phyloP scores from a whole-genome alignment of 1,284 basidiomycete species.

The Entoloma clypeatum region DNA sequence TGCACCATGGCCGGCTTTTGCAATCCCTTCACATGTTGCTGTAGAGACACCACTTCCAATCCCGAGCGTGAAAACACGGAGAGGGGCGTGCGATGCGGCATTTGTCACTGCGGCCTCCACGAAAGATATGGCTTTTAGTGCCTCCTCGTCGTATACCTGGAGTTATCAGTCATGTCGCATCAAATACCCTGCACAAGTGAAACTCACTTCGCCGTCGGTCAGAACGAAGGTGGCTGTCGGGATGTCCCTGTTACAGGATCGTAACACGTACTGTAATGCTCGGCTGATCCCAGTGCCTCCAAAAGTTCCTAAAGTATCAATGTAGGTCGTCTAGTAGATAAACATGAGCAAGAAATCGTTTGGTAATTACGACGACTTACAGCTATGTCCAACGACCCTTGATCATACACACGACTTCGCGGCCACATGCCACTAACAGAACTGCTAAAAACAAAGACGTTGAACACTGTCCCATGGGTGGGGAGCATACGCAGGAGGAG shows the following conservation, averaged over 20 bases:
- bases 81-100: constrained; percentile 24
- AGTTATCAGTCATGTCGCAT: constrained; percentile 2
- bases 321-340: constrained; percentile 24
- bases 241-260: constrained; percentile 27
- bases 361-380: constrained; percentile 29
- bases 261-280: constrained; percentile 36
- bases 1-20: constrained; percentile 46
- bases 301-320: constrained; percentile 38
- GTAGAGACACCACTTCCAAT: constrained; percentile 50
- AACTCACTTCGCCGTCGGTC: constrained; percentile 47
- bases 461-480: constrained; percentile 35
- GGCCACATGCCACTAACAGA: constrained; percentile 33
- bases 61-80: constrained; percentile 53
- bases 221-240: constrained; percentile 49
- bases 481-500: constrained; percentile 42
- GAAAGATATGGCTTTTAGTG: constrained; percentile 20
- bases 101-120: constrained; percentile 29
- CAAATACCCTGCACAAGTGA: constrained; percentile 2
- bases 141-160: constrained; percentile 29
- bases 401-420: constrained; percentile 31
- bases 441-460: constrained; percentile 49
- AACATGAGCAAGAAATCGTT: constrained; percentile 6
- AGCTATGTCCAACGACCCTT: constrained; percentile 32
- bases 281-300: constrained; percentile 46
- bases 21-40: constrained; percentile 47